Percentiles rank a stretch among this genome's conserved stretches.
Evolutionary conservation across 163 green algal genomes (phyloP).

Genomic region (Scenedesmus sp.): DNA sequence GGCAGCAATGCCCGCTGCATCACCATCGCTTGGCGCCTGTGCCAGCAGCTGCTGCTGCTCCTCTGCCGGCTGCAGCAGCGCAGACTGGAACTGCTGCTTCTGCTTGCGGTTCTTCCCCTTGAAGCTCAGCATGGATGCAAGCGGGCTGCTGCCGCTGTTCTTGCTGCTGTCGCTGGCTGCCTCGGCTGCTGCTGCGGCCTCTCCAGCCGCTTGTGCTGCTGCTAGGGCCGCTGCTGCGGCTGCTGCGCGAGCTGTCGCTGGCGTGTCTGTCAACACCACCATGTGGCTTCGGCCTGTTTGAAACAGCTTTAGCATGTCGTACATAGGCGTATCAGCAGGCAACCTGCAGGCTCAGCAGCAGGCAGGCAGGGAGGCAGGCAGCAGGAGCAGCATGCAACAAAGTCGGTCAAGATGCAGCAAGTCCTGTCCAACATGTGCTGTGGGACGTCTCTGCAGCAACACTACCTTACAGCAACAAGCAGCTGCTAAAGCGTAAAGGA

Average conservation of each 20-base stretch:
- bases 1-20: not conserved
- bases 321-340: constrained; percentile 83
- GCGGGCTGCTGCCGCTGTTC: not conserved
- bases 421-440: not conserved
- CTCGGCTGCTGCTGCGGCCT: constrained; percentile 13
- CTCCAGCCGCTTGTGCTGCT: constrained; percentile 24
- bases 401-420: not conserved
- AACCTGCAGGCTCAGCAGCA: constrained; percentile 55
- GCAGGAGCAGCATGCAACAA: not conserved
- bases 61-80: constrained; percentile 44
- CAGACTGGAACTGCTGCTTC: constrained; percentile 35
- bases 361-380: not conserved
- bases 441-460: not conserved
- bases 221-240: constrained; percentile 29
- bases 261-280: constrained; percentile 81
- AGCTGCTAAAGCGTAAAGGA: not conserved
- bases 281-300: constrained; percentile 93
- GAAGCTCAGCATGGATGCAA: not conserved
- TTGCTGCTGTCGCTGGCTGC: constrained; percentile 30
- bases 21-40: not conserved
- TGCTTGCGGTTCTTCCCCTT: constrained; percentile 16
- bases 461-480: not conserved
- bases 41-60: not conserved
- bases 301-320: constrained; percentile 97
- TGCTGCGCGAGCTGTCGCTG: constrained; percentile 10